phyloP scores from a whole-genome alignment of 805 yeast species.

The Metschnikowia bowlesiae region DNA sequence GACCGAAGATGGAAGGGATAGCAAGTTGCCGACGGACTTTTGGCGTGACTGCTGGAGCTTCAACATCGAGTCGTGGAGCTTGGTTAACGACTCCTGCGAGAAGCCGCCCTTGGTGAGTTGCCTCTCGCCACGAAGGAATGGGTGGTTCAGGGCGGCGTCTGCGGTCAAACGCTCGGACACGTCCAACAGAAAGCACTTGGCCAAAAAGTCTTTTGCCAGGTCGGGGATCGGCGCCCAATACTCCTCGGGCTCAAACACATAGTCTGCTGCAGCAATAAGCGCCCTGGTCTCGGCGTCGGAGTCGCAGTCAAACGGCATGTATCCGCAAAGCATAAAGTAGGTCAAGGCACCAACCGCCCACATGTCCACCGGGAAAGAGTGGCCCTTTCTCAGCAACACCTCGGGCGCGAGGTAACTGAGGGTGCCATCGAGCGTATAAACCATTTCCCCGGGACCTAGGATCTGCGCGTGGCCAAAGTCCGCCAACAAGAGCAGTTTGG shows the following conservation, averaged over 20 bases:
- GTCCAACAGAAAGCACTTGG: conserved; percentile 47
- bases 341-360: conserved; percentile 77
- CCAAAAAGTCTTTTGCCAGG: conserved; percentile 57
- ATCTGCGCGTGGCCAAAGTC: conserved; percentile 64
- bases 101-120: conserved; percentile 6
- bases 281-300: conserved; percentile 61
- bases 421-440: conserved; percentile 44
- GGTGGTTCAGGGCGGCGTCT: conserved; percentile 41
- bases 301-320: conserved; percentile 75
- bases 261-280: conserved; percentile 58
- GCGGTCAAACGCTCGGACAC: conserved; percentile 46
- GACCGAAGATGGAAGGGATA: conserved; percentile 1
- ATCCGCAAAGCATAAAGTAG: conserved; percentile 68
- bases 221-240: conserved; percentile 50
- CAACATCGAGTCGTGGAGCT: conserved; percentile 15
- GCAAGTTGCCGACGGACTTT: conserved; percentile 1
- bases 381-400: conserved; percentile 48
- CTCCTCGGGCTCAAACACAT: conserved; percentile 55
- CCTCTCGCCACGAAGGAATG: conserved; percentile 22
- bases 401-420: conserved; percentile 77
- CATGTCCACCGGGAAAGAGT: conserved; percentile 58
- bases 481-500: conserved; percentile 44
- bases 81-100: conserved; percentile 12
- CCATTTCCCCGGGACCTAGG: conserved; percentile 22
- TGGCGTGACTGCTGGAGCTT: conserved; percentile 13